Evolutionary conservation across 805 yeast species (phyloP).

Genomic region (Maudiozyma bulderi): DNA sequence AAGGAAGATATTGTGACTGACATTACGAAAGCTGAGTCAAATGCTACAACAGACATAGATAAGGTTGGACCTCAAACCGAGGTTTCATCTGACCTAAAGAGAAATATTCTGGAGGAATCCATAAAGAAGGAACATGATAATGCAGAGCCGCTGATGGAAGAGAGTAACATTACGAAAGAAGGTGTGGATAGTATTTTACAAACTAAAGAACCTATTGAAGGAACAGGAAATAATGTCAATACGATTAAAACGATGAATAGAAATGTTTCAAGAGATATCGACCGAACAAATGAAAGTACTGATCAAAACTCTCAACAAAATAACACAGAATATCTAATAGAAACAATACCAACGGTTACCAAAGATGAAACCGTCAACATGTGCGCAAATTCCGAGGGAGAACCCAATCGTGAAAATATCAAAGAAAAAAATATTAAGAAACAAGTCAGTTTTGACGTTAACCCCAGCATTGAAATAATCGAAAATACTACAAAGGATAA

Average conservation of each 20-base stretch:
- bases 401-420: neutral
- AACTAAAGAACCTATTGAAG: too few species aligned
- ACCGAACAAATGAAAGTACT: too few species aligned
- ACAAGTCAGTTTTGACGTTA: slow-evolving; percentile 16
- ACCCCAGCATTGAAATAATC: slow-evolving; percentile 12
- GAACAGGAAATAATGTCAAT: too few species aligned
- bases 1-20: neutral
- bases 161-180: too few species aligned
- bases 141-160: too few species aligned
- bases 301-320: too few species aligned
- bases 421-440: slow-evolving; percentile 3
- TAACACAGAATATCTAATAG: too few species aligned
- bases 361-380: neutral
- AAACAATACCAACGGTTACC: neutral
- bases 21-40: neutral
- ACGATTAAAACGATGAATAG: too few species aligned
- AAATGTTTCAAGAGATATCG: too few species aligned
- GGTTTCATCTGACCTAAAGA: neutral
- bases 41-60: neutral
- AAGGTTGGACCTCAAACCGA: neutral
- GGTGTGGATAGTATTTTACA: too few species aligned
- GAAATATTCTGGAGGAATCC: neutral
- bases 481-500: slow-evolving; percentile 8
- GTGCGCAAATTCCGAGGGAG: neutral
- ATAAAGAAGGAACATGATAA: too few species aligned